Evolutionary conservation across 441 rosid species (phyloP).

Genomic region (Biscutella laevigata): DNA sequence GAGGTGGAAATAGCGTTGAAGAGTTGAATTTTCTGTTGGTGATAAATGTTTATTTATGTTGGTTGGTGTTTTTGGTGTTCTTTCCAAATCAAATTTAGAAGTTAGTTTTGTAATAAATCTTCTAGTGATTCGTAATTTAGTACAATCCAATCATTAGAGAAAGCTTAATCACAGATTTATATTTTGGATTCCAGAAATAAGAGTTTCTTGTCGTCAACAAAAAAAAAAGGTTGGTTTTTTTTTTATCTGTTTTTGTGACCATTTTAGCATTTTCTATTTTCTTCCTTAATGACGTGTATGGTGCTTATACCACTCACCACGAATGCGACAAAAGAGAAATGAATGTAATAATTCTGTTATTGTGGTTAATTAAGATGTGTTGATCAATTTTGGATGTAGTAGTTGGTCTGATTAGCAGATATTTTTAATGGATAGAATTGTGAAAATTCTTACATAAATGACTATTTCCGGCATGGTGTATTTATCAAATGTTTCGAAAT

Average conservation of each 20-base stretch:
- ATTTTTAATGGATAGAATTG: no score
- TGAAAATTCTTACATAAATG: no score
- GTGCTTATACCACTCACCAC: constrained; percentile 8
- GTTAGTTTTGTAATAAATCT: background rate
- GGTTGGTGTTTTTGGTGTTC: no score
- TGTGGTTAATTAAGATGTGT: background rate
- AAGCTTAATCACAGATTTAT: background rate
- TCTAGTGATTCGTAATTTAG: background rate
- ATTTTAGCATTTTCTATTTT: constrained; percentile 12
- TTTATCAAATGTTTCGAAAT: no score
- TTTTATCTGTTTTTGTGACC: background rate
- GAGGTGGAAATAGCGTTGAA: background rate
- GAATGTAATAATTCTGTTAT: background rate
- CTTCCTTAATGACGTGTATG: constrained; percentile 1
- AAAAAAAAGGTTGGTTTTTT: no score
- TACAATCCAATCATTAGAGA: background rate
- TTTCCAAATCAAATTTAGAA: constrained; percentile 2
- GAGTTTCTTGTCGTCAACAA: no score
- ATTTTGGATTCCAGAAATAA: constrained; percentile 16
- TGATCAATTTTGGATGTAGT: background rate
- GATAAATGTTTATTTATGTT: no score
- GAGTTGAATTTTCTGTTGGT: constrained; percentile 9
- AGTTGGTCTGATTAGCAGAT: no score
- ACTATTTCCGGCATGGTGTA: no score
- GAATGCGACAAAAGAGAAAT: background rate